Percentiles rank a stretch among this genome's conserved stretches.
These are phyloP conservation scores for Candida piceae DNA, from an alignment of 805 yeast species.

Conservation along the genomic window DNA sequence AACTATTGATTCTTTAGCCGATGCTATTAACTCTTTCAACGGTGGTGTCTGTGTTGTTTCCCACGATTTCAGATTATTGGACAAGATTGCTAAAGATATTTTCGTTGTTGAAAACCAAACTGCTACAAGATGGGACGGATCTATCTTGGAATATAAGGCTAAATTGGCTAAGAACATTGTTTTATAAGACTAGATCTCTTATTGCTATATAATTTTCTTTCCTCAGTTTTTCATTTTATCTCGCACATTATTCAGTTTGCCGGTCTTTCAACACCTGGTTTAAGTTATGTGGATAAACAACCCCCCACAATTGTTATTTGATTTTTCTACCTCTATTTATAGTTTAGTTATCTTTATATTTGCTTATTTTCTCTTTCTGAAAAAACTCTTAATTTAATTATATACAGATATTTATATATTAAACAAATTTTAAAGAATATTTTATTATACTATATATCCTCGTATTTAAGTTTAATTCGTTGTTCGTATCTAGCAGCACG, in stretches of 20 bases:
- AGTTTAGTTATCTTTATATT: no score
- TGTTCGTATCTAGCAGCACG: not conserved
- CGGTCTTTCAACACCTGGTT: no score
- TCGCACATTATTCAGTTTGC: no score
- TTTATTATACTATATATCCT: no score
- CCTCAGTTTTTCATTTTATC: not conserved
- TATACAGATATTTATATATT: no score
- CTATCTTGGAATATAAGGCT: conserved; percentile 87
- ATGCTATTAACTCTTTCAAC: conserved; percentile 87
- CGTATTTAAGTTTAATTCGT: not conserved
- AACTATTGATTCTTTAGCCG: conserved; percentile 96
- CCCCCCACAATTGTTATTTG: no score
- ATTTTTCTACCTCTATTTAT: no score
- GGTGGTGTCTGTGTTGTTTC: conserved; percentile 99
- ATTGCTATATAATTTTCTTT: not conserved
- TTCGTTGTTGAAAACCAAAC: conserved; percentile 93
- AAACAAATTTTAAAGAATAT: no score
- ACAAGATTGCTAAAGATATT: conserved; percentile 95
- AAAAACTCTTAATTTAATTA: no score
- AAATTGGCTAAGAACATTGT: conserved; percentile 89
- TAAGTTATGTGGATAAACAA: no score
- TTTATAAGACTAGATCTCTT: conserved; percentile 33
- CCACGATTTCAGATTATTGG: conserved; percentile 97
- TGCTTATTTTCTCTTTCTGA: no score
- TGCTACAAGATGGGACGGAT: conserved; percentile 94